phyloP scores from a whole-genome alignment of 78 protist genomes.

The Polysphondylium violaceum region DNA sequence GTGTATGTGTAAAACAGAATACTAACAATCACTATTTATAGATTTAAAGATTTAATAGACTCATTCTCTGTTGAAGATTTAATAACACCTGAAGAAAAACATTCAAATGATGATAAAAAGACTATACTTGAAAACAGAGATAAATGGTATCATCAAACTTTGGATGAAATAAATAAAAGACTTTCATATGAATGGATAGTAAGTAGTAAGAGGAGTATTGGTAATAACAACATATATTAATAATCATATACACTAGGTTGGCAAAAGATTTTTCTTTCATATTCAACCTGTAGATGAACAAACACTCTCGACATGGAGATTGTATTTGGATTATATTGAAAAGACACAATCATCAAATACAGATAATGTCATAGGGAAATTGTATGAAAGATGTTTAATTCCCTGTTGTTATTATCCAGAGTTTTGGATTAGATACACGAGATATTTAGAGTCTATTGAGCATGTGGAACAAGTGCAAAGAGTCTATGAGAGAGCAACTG shows the following conservation, averaged over 20 bases:
- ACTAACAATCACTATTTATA: too few species aligned
- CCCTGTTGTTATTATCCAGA: constrained; percentile 48
- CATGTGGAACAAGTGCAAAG: background rate
- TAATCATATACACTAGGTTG: background rate
- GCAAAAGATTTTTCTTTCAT: constrained; percentile 29
- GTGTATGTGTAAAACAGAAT: too few species aligned
- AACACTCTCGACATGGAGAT: constrained; percentile 27
- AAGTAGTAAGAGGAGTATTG: background rate
- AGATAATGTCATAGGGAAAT: background rate
- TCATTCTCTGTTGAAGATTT: constrained; percentile 3
- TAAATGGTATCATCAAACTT: constrained; percentile 14
- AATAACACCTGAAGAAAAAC: background rate
- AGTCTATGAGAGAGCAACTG: constrained; percentile 14
- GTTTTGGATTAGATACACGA: constrained; percentile 27
- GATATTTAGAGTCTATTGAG: constrained; percentile 11
- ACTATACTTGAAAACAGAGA: constrained; percentile 21
- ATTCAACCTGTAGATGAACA: constrained; percentile 28
- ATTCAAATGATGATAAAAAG: background rate
- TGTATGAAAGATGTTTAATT: constrained; percentile 24
- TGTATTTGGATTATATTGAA: constrained; percentile 16
- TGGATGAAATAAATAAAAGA: constrained; percentile 16
- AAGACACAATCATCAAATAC: background rate
- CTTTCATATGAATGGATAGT: constrained; percentile 7
- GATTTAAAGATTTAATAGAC: constrained; percentile 20
- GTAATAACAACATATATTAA: background rate